Evolutionary conservation across 129 eudicot species (phyloP), one percentile per base, ranked within the genome.

Genomic region (Lactuca saligna): DNA sequence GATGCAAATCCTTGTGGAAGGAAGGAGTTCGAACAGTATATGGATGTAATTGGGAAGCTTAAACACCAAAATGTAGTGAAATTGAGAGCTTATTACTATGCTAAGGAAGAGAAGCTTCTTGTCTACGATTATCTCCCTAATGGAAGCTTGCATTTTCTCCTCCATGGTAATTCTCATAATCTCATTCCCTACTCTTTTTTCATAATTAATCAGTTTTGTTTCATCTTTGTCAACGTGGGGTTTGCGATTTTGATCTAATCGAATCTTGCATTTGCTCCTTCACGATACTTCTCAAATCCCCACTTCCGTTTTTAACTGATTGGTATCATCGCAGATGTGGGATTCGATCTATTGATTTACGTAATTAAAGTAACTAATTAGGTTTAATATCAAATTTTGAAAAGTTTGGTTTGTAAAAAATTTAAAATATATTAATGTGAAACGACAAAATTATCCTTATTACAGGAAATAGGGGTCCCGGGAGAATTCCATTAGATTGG

Each of bases 11-110:
- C 99, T 12, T 93, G 99, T 69, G 90, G 87, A 8, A 83, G 90
- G 70, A 93, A 93, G 80, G 99, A 93, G 70, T 93, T 93, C 80
- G 99, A 93, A 78, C 97, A 93, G 82, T 93, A 93, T 65, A 93
- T 93, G 99, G 99, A 89, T 82, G 92, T 93, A 7, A 89, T 93
- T 81, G 99, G 99, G 79, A 93, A 84, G 85, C 72, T 93, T 34
- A 87, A 75, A 61, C 99, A 93, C 68, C 86, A 74, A 3, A 89
- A 93, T 74, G 73, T 93, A 11, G 95, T 89, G 61, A 89, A 80
- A 57, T 82, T 93, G 61, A 87, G 90, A 76, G 99, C 95, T 77
- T 93, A 86, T 38, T 93, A 89, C 67, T 93, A 85, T 79, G 99
- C 99, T 0, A 93, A 85, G 44, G 97, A 93, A 65, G 99, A 93